Conservation (phyloP, 768 basidiomycete genomes). For the Phylloporus arenicola region DNA sequence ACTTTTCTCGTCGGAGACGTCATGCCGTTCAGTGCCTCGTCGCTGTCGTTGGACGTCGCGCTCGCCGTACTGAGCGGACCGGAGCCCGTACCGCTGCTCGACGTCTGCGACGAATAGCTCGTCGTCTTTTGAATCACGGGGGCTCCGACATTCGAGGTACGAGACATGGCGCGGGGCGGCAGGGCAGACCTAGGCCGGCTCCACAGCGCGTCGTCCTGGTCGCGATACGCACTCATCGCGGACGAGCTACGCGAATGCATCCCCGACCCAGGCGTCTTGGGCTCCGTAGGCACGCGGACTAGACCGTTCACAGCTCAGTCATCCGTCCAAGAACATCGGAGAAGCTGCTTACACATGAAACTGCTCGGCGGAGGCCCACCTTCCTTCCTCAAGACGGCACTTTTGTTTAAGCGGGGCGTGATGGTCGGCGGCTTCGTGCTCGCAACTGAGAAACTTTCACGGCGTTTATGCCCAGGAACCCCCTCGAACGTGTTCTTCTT, state of each 20-base stretch:
- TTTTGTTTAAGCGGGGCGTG: constrained; percentile 41
- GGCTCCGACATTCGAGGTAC: constrained; percentile 26
- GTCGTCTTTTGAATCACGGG: constrained; percentile 13
- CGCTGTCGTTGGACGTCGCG: constrained; percentile 19
- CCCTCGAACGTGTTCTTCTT: constrained; percentile 61
- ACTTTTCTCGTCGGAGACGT: constrained; percentile 24
- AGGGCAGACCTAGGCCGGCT: constrained; percentile 13
- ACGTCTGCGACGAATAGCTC: constrained; percentile 23
- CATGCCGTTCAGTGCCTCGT: constrained; percentile 15
- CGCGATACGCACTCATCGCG: constrained; percentile 26
- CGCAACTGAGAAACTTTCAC: constrained; percentile 68
- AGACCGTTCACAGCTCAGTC: neutral
- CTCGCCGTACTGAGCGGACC: constrained; percentile 28
- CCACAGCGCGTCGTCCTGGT: constrained; percentile 12
- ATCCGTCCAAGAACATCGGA: neutral
- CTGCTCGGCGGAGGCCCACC: constrained; percentile 54
- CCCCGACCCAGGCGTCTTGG: constrained; percentile 37
- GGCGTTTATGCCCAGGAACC: constrained; percentile 79
- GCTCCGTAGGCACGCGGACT: constrained; percentile 45
- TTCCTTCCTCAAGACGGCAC: constrained; percentile 42
- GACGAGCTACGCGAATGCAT: constrained; percentile 42
- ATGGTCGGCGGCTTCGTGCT: constrained; percentile 41
- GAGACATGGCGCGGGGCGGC: constrained; percentile 41
- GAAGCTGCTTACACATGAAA: constrained; percentile 57
- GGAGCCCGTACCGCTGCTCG: constrained; percentile 22